Conservation (phyloP, 352 stramenopile genomes). For the Phytopythium kandeliae region DNA sequence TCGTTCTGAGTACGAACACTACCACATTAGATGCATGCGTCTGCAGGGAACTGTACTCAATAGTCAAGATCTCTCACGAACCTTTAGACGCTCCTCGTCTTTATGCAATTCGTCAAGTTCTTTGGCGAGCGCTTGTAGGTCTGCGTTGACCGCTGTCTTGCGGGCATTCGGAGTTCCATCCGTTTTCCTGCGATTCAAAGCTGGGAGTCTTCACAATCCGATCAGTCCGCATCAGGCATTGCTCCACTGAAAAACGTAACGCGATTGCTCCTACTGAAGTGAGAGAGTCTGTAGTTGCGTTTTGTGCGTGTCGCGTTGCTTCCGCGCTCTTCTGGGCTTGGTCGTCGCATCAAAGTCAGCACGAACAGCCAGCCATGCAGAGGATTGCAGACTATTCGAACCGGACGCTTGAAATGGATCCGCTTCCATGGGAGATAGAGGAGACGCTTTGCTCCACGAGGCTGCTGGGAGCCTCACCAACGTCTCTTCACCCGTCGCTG, state of each 20-base stretch:
- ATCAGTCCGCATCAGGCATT: neutral
- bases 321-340: neutral
- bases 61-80: neutral
- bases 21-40: neutral
- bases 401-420: too few species aligned
- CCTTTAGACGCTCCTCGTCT: slow-evolving; percentile 2
- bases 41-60: neutral
- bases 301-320: neutral
- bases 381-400: too few species aligned
- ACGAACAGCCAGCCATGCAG: neutral
- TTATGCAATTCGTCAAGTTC: neutral
- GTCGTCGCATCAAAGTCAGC: neutral
- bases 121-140: neutral
- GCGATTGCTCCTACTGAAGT: slow-evolving; percentile 4
- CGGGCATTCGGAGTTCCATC: too few species aligned
- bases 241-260: neutral
- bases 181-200: neutral
- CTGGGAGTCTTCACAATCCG: neutral
- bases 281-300: neutral
- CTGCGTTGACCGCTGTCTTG: neutral
- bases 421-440: too few species aligned
- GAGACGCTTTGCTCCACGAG: neutral
- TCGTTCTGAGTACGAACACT: neutral
- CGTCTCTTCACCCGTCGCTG: neutral
- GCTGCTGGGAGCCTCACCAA: neutral